These are phyloP conservation scores for Sporisorium scitamineum DNA, from an alignment of 1,284 basidiomycete genomes.

Conservation along the genomic window DNA sequence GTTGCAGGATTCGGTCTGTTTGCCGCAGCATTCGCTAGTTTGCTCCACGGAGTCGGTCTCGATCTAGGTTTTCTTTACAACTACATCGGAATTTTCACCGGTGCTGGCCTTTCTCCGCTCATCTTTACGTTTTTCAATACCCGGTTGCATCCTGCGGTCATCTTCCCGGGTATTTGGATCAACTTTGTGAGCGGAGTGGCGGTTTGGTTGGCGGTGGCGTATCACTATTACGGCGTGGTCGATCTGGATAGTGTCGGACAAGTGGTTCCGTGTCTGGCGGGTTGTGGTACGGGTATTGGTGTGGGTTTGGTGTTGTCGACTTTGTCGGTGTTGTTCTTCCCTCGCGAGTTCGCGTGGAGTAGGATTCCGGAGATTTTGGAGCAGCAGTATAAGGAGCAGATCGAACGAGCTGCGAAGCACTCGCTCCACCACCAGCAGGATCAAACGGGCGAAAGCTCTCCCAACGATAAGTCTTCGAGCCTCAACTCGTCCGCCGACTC, in stretches of 20 bases:
- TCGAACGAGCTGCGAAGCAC: slow-evolving; percentile 22
- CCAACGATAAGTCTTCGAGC: slow-evolving; percentile 20
- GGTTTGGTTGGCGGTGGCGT: slow-evolving; percentile 63
- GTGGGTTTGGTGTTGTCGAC: slow-evolving; percentile 43
- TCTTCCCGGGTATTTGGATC: slow-evolving; percentile 64
- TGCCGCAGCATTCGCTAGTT: slow-evolving; percentile 60
- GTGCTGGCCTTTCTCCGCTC: slow-evolving; percentile 52
- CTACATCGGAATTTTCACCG: slow-evolving; percentile 56
- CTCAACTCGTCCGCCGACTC: slow-evolving; percentile 19
- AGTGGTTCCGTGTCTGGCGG: slow-evolving; percentile 54
- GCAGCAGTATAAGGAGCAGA: slow-evolving; percentile 29
- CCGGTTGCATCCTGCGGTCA: slow-evolving; percentile 52
- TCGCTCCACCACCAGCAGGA: slow-evolving; percentile 5
- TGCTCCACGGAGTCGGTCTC: slow-evolving; percentile 61
- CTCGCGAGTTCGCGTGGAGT: slow-evolving; percentile 56
- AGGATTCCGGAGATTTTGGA: slow-evolving; percentile 42
- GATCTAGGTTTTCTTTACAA: slow-evolving; percentile 62
- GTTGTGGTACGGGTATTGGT: slow-evolving; percentile 58
- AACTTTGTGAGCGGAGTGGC: slow-evolving; percentile 60
- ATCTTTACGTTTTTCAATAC: slow-evolving; percentile 63
- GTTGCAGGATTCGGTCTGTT: slow-evolving; percentile 64
- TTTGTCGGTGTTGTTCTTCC: slow-evolving; percentile 45
- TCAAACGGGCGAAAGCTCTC: neutral
- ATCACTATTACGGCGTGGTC: slow-evolving; percentile 48
- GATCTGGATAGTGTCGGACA: slow-evolving; percentile 48